Conservation (phyloP, 176 grass and related monocot genomes). For the Bothriochloa decipiens region DNA sequence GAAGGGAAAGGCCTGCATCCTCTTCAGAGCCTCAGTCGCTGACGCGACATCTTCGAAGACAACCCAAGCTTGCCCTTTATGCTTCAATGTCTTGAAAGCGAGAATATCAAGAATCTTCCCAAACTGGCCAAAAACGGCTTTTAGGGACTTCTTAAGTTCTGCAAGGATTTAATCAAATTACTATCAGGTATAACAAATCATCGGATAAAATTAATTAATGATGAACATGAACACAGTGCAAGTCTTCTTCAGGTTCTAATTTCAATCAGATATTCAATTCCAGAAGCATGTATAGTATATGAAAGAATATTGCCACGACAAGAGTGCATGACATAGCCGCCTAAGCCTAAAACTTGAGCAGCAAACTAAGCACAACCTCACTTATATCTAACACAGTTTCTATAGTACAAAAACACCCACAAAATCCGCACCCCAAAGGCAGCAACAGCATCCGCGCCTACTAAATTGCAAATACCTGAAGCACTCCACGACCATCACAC, state of each 20-base stretch:
- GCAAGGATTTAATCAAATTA: slow-evolving; percentile 36
- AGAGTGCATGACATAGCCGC: not conserved
- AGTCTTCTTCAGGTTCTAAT: not conserved
- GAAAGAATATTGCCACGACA: not conserved
- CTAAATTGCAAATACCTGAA: not conserved
- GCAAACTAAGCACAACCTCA: not conserved
- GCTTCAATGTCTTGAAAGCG: slow-evolving; percentile 97
- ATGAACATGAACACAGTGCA: not conserved
- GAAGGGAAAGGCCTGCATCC: slow-evolving; percentile 95
- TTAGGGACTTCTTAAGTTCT: slow-evolving; percentile 96
- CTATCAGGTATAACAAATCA: not conserved
- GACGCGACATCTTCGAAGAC: slow-evolving; percentile 91
- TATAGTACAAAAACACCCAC: not conserved
- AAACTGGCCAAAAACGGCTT: slow-evolving; percentile 92
- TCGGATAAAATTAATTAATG: not conserved
- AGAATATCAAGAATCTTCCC: slow-evolving; percentile 95
- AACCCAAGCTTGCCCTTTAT: slow-evolving; percentile 98
- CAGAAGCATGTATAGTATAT: not conserved
- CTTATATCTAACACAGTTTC: not conserved
- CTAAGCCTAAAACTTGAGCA: not conserved
- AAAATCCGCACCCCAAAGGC: not conserved
- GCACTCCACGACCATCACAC: not conserved
- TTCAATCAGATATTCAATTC: not conserved
- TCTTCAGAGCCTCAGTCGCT: slow-evolving; percentile 84
- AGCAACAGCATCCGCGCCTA: not conserved